A percentile compares a stretch with the other conserved stretches of the same genome.
Evolutionary conservation across 495 filamentous ascomycete species (phyloP).

Genomic region (Tuber borchii): DNA sequence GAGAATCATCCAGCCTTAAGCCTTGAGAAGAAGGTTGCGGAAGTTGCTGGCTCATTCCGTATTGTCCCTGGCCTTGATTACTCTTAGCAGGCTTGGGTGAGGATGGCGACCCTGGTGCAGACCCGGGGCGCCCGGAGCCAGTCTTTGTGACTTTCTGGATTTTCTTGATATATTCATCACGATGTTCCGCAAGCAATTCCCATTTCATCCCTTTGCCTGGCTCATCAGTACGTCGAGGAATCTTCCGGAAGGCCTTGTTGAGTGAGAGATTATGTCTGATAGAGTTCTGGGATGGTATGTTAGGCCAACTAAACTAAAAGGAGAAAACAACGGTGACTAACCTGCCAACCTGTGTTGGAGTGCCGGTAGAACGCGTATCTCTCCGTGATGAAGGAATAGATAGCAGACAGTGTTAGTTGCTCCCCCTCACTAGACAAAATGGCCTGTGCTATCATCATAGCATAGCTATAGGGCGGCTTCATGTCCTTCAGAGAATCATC

Average conservation of each 20-base stretch:
- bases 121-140: conserved; percentile 22
- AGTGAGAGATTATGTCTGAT: conserved; percentile 94
- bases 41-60: conserved; percentile 26
- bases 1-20: conserved; percentile 34
- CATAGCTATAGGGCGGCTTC: conserved; percentile 93
- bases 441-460: conserved; percentile 93
- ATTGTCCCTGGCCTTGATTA: conserved; percentile 16
- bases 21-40: conserved; percentile 27
- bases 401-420: conserved; percentile 77
- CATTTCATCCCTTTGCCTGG: conserved; percentile 99
- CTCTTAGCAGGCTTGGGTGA: conserved; percentile 29
- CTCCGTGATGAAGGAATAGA: conserved; percentile 84
- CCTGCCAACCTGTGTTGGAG: conserved; percentile 83
- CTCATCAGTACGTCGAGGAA: conserved; percentile 83
- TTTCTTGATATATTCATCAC: conserved; percentile 68
- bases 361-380: conserved; percentile 86
- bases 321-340: conserved; percentile 43
- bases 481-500: conserved; percentile 74
- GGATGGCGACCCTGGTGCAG: conserved; percentile 31
- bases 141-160: conserved; percentile 33
- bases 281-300: conserved; percentile 60
- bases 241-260: conserved; percentile 86
- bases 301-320: conserved; percentile 6
- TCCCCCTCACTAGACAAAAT: conserved; percentile 77
- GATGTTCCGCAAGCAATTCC: conserved; percentile 73